phyloP scores from a whole-genome alignment of 495 filamentous ascomycete species.

The Talaromyces ruber region DNA sequence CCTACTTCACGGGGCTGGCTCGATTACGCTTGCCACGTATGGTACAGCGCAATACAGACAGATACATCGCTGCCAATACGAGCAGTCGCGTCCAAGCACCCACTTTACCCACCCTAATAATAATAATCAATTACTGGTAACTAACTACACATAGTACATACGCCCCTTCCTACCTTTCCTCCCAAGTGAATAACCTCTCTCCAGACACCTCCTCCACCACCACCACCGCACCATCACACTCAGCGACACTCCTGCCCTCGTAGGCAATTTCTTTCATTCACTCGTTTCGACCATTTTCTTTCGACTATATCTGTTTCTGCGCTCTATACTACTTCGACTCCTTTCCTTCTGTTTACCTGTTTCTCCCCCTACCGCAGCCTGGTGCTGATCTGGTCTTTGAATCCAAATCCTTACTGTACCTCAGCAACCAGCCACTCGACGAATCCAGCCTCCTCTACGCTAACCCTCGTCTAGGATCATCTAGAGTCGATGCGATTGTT shows the following conservation, averaged over 20 bases:
- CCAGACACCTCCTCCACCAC: not conserved
- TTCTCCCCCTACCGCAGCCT: conserved; percentile 24
- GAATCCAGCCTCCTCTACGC: not conserved
- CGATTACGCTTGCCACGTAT: not conserved
- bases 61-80: not conserved
- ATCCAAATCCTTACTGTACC: conserved; percentile 8
- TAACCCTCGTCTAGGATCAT: not conserved
- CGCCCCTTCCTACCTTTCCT: not conserved
- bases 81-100: not conserved
- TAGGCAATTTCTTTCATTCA: conserved; percentile 9
- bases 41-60: not conserved
- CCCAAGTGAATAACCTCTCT: not conserved
- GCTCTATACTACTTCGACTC: conserved; percentile 7
- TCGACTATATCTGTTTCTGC: conserved; percentile 8
- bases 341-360: conserved; percentile 15
- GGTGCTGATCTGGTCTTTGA: conserved; percentile 22
- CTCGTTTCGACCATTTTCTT: conserved; percentile 19
- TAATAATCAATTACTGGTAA: not conserved
- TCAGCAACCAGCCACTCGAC: not conserved
- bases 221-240: not conserved
- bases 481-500: not conserved
- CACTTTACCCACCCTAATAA: not conserved
- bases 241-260: not conserved
- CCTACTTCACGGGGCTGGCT: not conserved
- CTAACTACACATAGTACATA: too few species aligned